Percentiles rank a stretch among this genome's conserved stretches.
Conservation (phyloP, 2,329 filamentous ascomycete species). For the Calonectria pseudoreteaudii region DNA sequence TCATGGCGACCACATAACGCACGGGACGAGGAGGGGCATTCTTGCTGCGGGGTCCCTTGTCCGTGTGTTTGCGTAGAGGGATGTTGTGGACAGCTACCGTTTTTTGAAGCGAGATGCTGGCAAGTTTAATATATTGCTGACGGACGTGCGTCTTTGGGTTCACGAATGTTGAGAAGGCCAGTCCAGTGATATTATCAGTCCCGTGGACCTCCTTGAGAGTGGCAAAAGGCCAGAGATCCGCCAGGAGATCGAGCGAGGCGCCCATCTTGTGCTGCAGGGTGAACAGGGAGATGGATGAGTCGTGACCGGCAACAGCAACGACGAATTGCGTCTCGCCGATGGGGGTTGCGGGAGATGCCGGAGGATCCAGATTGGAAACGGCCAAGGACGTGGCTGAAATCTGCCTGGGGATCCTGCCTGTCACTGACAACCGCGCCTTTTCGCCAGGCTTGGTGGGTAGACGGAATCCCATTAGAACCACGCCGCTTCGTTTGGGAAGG, state of each 20-base stretch:
- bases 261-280: slow-evolving; percentile 76
- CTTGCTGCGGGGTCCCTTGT: slow-evolving; percentile 50
- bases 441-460: slow-evolving; percentile 54
- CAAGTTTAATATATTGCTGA: slow-evolving; percentile 72
- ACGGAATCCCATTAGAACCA: slow-evolving; percentile 67
- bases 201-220: slow-evolving; percentile 66
- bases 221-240: slow-evolving; percentile 63
- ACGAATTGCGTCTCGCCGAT: slow-evolving; percentile 79
- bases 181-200: slow-evolving; percentile 67
- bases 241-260: slow-evolving; percentile 60
- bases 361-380: slow-evolving; percentile 74
- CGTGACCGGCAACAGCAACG: slow-evolving; percentile 83
- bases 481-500: slow-evolving; percentile 68
- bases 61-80: slow-evolving; percentile 66
- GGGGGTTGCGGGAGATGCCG: slow-evolving; percentile 60
- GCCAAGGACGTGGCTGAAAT: slow-evolving; percentile 84
- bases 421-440: slow-evolving; percentile 62
- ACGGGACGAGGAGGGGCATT: slow-evolving; percentile 60
- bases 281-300: slow-evolving; percentile 81
- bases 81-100: slow-evolving; percentile 84
- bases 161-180: slow-evolving; percentile 69
- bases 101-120: slow-evolving; percentile 84
- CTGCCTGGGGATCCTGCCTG: slow-evolving; percentile 70
- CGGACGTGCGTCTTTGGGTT: slow-evolving; percentile 61
- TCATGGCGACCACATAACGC: slow-evolving; percentile 77